Base-by-base conservation (phyloP, 176 grass and related monocot species). In the Juncus effusus region DNA sequence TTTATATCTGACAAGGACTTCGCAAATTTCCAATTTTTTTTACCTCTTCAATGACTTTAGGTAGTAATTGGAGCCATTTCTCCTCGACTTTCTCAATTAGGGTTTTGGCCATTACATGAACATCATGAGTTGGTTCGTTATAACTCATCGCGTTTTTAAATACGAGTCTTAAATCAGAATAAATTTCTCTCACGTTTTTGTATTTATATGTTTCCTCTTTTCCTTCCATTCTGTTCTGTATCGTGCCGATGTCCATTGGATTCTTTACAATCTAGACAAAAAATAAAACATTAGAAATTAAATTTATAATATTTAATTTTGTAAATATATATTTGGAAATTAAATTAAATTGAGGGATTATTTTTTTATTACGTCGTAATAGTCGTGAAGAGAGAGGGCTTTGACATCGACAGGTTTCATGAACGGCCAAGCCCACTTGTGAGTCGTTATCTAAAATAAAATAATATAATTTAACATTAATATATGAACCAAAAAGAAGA, bases 61-160 rank as follows among this genome's bases (percentile, higher is more conserved):
- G 88, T 15, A 97, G 78, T 55, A 97, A 69, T 47, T 80, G 72
- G 37, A 86, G 78, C 88, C 94, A 97, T 16, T 86, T 97, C 67
- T 87, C 80, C 83, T 97, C 85, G 82, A 97, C 92, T 77, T 78
- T 97, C 50, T 89, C 88, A 53, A 97, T 79, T 41, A 92, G 79
- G 64, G 83, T 64, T 77, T 82, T 97, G 35, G 94, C 94, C 85
- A 97, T 82, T 40, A 84, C 60, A 69, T 92, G 88, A 56, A 97
- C 15, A 63, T 82, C 53, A 62, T 87, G 80, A 16, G 16, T 44
- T 12, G 83, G 77, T 65, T 89, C 83, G 72, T 97, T 97, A 74
- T 93, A 97, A 61, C 56, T 81, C 94, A 97, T 97, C 68, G 94
- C 94, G 62, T 97, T 97, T 38, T 81, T 76, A 77, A 97, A 97